A percentile compares a stretch with the other conserved stretches of the same genome.
Conservation (phyloP, 345 rosid genomes). For the Rhodamnia rubescens region DNA sequence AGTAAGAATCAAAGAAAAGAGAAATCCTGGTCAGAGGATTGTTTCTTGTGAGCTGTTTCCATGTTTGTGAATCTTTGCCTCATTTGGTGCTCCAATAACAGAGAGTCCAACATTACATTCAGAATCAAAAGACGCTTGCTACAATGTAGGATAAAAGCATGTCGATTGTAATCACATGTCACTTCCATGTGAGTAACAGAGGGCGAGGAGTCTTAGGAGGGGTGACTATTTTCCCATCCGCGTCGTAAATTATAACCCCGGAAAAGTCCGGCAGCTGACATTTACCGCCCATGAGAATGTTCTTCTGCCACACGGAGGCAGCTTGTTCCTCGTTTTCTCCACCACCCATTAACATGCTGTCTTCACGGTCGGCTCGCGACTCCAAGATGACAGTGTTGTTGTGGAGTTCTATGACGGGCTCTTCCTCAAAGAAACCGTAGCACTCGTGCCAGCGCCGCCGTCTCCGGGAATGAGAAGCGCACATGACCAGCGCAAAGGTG, state of each 20-base stretch:
- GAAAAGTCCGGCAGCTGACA: conserved; percentile 88
- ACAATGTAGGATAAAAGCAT: background rate
- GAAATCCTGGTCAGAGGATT: background rate
- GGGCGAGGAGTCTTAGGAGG: conserved; percentile 41
- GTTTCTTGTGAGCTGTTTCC: background rate
- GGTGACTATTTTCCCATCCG: conserved; percentile 47
- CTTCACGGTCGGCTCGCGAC: background rate
- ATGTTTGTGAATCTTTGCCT: background rate
- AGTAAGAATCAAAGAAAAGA: background rate
- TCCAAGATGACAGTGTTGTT: conserved; percentile 14
- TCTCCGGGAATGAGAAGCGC: conserved; percentile 51
- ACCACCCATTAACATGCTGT: conserved; percentile 18
- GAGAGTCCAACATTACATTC: background rate
- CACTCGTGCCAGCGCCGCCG: conserved; percentile 41
- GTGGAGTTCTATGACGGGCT: conserved; percentile 51
- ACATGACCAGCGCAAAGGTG: conserved; percentile 34
- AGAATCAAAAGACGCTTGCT: background rate
- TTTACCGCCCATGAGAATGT: conserved; percentile 88
- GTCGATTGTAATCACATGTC: background rate
- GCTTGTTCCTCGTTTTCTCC: background rate
- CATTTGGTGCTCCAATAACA: background rate
- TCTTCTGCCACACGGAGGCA: conserved; percentile 63
- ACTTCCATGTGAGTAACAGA: conserved; percentile 61
- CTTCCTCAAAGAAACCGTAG: conserved; percentile 35
- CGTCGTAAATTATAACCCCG: conserved; percentile 68